Percentiles rank a stretch among this genome's conserved stretches.
Evolutionary conservation across 805 yeast genomes (phyloP).

Genomic region (Kodamaea laetipori): DNA sequence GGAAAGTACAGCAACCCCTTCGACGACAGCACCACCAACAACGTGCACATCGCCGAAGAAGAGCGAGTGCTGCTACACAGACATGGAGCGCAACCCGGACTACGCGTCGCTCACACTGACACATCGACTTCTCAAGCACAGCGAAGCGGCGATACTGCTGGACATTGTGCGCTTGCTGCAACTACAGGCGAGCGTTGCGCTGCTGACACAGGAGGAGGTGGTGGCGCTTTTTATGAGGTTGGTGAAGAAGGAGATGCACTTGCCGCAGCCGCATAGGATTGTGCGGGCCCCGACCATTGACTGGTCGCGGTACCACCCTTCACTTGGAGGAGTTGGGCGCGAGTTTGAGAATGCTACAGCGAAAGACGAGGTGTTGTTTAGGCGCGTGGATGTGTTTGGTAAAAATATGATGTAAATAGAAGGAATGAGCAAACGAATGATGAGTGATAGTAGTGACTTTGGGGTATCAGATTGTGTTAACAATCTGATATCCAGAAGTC

Average conservation of each 20-base stretch:
- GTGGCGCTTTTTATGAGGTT: constrained; percentile 37
- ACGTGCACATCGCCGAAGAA: constrained; percentile 14
- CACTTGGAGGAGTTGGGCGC: constrained; percentile 26
- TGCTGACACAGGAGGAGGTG: constrained; percentile 25
- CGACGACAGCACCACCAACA: constrained; percentile 12
- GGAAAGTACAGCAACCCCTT: constrained; percentile 12
- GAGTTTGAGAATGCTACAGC: constrained; percentile 18
- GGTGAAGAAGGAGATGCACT: constrained; percentile 32
- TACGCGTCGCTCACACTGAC: constrained; percentile 38
- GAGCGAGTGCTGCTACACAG: no score
- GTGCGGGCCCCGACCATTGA: constrained; percentile 37
- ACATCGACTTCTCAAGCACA: constrained; percentile 29
- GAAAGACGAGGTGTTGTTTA: constrained; percentile 20
- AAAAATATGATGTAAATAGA: constrained; percentile 11
- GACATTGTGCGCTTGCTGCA: constrained; percentile 35
- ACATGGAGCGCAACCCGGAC: no score
- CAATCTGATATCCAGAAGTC: no score
- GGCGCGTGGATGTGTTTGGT: constrained; percentile 29
- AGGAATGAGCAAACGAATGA: constrained; percentile 3
- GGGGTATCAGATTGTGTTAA: no score
- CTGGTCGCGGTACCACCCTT: constrained; percentile 41
- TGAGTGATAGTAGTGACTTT: not conserved
- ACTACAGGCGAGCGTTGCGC: constrained; percentile 26
- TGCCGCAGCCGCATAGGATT: constrained; percentile 38
- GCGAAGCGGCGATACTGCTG: constrained; percentile 25